Evolutionary conservation across 2,329 filamentous ascomycete species (phyloP).

Genomic region (Dactylella cylindrospora): DNA sequence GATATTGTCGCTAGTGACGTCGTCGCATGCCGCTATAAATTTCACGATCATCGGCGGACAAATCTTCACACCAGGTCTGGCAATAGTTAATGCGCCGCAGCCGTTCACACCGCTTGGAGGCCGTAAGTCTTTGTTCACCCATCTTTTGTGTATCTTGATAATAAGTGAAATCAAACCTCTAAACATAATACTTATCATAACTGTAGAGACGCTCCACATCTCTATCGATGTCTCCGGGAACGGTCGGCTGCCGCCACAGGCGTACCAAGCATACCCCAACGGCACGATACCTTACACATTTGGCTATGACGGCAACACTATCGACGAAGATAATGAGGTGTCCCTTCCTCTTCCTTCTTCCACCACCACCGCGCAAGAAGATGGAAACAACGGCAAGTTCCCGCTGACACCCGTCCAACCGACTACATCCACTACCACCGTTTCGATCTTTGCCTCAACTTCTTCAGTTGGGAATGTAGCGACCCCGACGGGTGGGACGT

Average conservation of each 20-base stretch:
- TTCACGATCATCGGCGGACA: slow-evolving; percentile 67
- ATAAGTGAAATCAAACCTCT: background rate
- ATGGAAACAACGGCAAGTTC: background rate
- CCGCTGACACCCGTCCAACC: too few relatives aligned
- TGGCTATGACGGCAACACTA: too few relatives aligned
- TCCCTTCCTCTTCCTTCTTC: too few relatives aligned
- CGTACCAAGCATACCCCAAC: slow-evolving; percentile 58
- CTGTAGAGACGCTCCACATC: slow-evolving; percentile 60
- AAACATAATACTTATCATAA: slow-evolving; percentile 41
- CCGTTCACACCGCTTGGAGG: slow-evolving; percentile 66
- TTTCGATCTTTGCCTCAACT: too few relatives aligned
- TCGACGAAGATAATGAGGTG: background rate
- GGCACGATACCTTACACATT: slow-evolving; percentile 57
- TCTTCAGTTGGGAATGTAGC: too few relatives aligned
- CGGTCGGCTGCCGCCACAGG: slow-evolving; percentile 64
- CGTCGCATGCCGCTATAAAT: slow-evolving; percentile 51
- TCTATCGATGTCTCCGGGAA: slow-evolving; percentile 68
- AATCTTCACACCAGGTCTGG: slow-evolving; percentile 69
- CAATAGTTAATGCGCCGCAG: slow-evolving; percentile 66
- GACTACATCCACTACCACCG: too few relatives aligned
- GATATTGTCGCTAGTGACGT: slow-evolving; percentile 50
- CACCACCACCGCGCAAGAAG: too few relatives aligned
- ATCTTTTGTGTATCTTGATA: background rate
- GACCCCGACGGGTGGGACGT: too few relatives aligned
- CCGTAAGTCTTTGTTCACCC: slow-evolving; percentile 54